A percentile compares a stretch with the other conserved stretches of the same genome.
These are phyloP conservation scores for Penicillium sp. DNA, from an alignment of 2,329 filamentous ascomycete species.

Conservation along the genomic window DNA sequence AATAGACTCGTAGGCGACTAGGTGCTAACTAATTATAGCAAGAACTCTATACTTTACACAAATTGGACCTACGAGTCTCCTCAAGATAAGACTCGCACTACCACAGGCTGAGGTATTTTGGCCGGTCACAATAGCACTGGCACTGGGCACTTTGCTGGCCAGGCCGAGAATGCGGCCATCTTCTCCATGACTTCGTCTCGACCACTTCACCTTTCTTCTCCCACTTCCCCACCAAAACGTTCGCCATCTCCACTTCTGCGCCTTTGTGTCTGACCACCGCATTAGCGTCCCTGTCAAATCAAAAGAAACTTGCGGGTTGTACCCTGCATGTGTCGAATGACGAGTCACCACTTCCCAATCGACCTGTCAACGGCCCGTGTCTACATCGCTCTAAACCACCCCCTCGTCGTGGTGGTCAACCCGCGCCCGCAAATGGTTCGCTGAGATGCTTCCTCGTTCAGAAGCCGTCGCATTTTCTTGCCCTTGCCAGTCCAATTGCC, in stretches of 20 bases:
- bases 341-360: constrained; percentile 5
- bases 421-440: constrained; percentile 6
- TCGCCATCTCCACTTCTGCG: constrained; percentile 9
- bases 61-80: no score
- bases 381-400: constrained; percentile 1
- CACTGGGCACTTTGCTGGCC: no score
- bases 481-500: constrained; percentile 8
- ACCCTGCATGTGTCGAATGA: constrained; percentile 15
- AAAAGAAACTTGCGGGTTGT: constrained; percentile 9
- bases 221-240: neutral
- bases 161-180: neutral
- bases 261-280: constrained; percentile 5
- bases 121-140: no score
- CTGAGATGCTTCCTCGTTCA: constrained; percentile 14
- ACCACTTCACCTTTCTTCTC: neutral
- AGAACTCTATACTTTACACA: no score
- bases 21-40: no score
- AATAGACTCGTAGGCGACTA: no score
- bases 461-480: constrained; percentile 3
- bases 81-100: no score
- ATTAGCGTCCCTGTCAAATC: constrained; percentile 21
- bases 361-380: constrained; percentile 27
- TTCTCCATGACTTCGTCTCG: neutral
- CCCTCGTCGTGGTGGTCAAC: constrained; percentile 5
- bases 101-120: no score